phyloP scores from a whole-genome alignment of 2,329 filamentous ascomycete species.

The Cladobotryum mycophilum region DNA sequence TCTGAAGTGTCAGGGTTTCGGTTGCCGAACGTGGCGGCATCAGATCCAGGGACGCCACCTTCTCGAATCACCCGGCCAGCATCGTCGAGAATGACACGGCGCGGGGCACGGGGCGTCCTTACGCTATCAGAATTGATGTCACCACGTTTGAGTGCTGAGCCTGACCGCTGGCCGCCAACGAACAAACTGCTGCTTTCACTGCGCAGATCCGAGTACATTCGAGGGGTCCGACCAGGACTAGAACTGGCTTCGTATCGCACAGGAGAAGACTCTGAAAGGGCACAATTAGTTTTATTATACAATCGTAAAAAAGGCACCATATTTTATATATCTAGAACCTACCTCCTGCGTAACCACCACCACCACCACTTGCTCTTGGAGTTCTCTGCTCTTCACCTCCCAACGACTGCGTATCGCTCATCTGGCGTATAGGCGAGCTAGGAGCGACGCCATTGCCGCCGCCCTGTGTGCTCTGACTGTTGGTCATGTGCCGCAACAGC shows the following conservation, averaged over 20 bases:
- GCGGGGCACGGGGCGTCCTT: constrained; percentile 44
- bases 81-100: constrained; percentile 55
- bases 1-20: constrained; percentile 82
- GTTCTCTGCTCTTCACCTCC: constrained; percentile 56
- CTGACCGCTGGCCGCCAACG: constrained; percentile 56
- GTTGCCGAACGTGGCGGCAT: constrained; percentile 55
- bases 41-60: constrained; percentile 44
- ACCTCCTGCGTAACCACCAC: constrained; percentile 57
- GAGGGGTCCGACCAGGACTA: constrained; percentile 62
- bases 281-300: neutral
- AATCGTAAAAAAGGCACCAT: too few relatives aligned
- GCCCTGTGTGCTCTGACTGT: constrained; percentile 44
- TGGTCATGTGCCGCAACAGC: constrained; percentile 50
- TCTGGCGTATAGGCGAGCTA: constrained; percentile 56
- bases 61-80: constrained; percentile 52
- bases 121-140: constrained; percentile 81
- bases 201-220: constrained; percentile 63
- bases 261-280: constrained; percentile 74
- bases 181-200: constrained; percentile 87
- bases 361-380: constrained; percentile 59
- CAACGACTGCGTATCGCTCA: constrained; percentile 50
- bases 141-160: constrained; percentile 58
- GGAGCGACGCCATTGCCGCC: constrained; percentile 31
- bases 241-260: constrained; percentile 88
- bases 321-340: constrained; percentile 19